Evolutionary conservation across 352 stramenopile genomes (phyloP).

Genomic region (Phytopythium boreale): DNA sequence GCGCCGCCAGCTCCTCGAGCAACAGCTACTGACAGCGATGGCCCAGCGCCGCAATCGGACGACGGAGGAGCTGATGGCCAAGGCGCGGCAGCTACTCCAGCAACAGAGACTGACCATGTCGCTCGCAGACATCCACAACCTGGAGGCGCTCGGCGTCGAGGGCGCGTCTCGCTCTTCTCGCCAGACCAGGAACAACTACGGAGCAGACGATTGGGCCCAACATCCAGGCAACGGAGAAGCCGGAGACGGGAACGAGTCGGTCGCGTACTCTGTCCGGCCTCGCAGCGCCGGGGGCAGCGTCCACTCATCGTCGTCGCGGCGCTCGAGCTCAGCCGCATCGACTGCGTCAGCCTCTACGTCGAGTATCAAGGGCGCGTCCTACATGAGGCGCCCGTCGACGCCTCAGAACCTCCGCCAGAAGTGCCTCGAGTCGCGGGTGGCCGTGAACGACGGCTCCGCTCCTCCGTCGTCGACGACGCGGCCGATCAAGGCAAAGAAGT

Average conservation of each 20-base stretch:
- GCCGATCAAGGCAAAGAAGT: constrained; percentile 4
- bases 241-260: constrained; percentile 5
- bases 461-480: constrained; percentile 6
- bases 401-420: constrained; percentile 66
- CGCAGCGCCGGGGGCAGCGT: constrained; percentile 53
- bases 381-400: constrained; percentile 55
- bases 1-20: constrained; percentile 44
- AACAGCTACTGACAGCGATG: constrained; percentile 20
- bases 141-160: constrained; percentile 23
- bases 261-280: constrained; percentile 21
- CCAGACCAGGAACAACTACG: neutral
- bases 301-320: constrained; percentile 18
- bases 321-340: constrained; percentile 11
- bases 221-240: neutral
- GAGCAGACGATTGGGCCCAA: neutral
- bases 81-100: constrained; percentile 11
- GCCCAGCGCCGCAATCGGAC: constrained; percentile 1
- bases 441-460: constrained; percentile 14
- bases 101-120: constrained; percentile 31
- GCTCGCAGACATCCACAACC: constrained; percentile 33
- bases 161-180: neutral
- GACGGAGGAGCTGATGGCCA: constrained; percentile 3
- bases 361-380: constrained; percentile 48
- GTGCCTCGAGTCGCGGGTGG: constrained; percentile 54
- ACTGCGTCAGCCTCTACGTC: constrained; percentile 19